Evolutionary conservation across 2,329 filamentous ascomycete species (phyloP).

Genomic region (Tolypocladium tropicale): DNA sequence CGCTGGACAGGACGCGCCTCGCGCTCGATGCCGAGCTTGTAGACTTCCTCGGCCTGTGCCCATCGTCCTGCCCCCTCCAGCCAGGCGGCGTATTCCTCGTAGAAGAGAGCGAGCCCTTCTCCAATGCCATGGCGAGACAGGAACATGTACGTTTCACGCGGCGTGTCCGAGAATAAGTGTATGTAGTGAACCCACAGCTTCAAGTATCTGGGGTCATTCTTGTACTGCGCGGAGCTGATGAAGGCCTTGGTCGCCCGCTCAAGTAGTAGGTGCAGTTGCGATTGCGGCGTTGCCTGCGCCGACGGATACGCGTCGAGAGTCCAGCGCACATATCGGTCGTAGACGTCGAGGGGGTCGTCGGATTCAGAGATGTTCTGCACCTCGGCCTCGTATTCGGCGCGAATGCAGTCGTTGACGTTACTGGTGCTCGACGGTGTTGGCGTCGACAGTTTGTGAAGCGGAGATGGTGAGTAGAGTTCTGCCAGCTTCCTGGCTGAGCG

Average conservation of each 20-base stretch:
- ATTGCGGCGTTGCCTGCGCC: constrained; percentile 81
- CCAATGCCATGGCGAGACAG: constrained; percentile 82
- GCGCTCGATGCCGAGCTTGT: constrained; percentile 77
- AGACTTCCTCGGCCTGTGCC: constrained; percentile 90
- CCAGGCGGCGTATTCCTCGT: constrained; percentile 95
- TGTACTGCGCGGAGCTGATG: constrained; percentile 76
- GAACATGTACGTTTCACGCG: constrained; percentile 86
- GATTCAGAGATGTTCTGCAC: constrained; percentile 69
- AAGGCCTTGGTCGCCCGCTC: constrained; percentile 91
- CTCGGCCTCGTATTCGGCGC: constrained; percentile 80
- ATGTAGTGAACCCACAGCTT: constrained; percentile 94
- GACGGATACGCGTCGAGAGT: constrained; percentile 91
- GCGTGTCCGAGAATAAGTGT: constrained; percentile 82
- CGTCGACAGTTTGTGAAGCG: constrained; percentile 45
- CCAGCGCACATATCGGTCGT: constrained; percentile 95
- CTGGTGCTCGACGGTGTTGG: constrained; percentile 63
- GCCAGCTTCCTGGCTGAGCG: constrained; percentile 84
- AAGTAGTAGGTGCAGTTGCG: constrained; percentile 78
- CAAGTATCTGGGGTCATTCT: constrained; percentile 88
- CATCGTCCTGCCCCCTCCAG: constrained; percentile 75
- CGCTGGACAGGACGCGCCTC: constrained; percentile 77
- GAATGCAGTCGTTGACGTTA: constrained; percentile 67
- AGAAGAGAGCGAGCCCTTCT: constrained; percentile 79
- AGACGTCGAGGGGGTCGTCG: constrained; percentile 91
- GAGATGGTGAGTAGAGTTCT: constrained; percentile 63